A percentile compares a stretch with the other conserved stretches of the same genome.
Conservation (phyloP, 2,329 filamentous ascomycete species). For the Arthrobotrys entomopaga region DNA sequence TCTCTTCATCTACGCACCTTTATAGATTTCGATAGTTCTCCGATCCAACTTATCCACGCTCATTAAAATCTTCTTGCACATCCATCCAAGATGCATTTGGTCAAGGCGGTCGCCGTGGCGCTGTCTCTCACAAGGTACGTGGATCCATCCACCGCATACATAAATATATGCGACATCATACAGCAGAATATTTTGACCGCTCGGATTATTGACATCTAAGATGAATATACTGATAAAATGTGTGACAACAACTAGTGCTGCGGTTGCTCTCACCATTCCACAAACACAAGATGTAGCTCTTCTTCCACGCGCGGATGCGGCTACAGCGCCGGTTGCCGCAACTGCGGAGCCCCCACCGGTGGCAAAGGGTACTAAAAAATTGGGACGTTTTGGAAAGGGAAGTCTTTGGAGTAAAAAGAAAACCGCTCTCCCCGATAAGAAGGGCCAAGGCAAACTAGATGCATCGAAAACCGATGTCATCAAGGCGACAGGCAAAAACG, state of each 20-base stretch:
- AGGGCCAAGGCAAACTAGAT: not conserved
- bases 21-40: not conserved
- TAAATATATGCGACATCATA: too few species aligned
- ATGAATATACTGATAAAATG: too few species aligned
- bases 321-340: not conserved
- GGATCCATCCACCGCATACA: too few species aligned
- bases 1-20: not conserved
- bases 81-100: slow-evolving; percentile 1
- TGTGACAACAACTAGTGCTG: not conserved
- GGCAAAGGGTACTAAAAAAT: not conserved
- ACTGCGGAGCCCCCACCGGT: not conserved
- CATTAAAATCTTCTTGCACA: not conserved
- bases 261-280: not conserved
- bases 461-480: slow-evolving; percentile 3
- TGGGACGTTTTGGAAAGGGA: not conserved
- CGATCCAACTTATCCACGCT: slow-evolving; percentile 8
- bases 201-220: too few species aligned
- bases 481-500: slow-evolving; percentile 1
- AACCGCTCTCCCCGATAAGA: not conserved
- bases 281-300: not conserved
- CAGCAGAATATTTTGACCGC: too few species aligned
- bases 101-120: not conserved
- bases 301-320: not conserved
- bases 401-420: slow-evolving; percentile 2
- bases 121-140: slow-evolving; percentile 4